Conservation (phyloP, 2,329 filamentous ascomycete genomes). For the Trichoderma koningiopsis region DNA sequence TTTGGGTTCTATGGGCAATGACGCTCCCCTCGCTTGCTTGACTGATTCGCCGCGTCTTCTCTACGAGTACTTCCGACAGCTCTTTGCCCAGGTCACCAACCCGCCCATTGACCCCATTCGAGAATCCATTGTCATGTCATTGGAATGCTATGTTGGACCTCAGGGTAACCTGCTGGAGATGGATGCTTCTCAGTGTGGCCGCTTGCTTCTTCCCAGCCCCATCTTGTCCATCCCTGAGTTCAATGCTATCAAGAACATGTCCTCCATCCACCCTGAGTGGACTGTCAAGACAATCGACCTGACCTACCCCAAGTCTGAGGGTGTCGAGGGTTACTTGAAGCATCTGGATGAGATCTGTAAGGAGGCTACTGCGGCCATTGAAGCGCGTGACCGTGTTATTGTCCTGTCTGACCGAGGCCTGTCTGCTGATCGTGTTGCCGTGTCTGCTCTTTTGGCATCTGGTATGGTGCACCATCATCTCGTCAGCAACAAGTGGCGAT, state of each 20-base stretch:
- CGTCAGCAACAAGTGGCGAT: constrained; percentile 93
- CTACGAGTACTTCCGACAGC: constrained; percentile 95
- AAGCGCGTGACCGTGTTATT: constrained; percentile 81
- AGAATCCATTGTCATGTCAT: constrained; percentile 97
- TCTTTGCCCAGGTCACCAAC: constrained; percentile 97
- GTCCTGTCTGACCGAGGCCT: constrained; percentile 88
- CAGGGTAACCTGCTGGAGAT: constrained; percentile 96
- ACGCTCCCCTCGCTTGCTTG: constrained; percentile 88
- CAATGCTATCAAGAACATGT: constrained; percentile 81
- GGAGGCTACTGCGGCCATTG: constrained; percentile 79
- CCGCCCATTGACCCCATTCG: constrained; percentile 96
- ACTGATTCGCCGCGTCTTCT: constrained; percentile 86
- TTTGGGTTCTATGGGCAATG: constrained; percentile 96
- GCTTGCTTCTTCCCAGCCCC: constrained; percentile 83
- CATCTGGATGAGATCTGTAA: constrained; percentile 88
- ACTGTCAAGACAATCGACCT: constrained; percentile 88
- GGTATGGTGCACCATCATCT: constrained; percentile 95
- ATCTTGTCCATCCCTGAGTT: constrained; percentile 89
- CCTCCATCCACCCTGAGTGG: constrained; percentile 73
- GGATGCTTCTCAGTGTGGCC: constrained; percentile 83
- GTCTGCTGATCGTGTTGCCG: constrained; percentile 76
- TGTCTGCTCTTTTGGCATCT: constrained; percentile 84
- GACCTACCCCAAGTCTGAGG: constrained; percentile 86
- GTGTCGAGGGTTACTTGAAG: constrained; percentile 79
- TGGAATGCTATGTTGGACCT: constrained; percentile 94